Percentiles rank a stretch among this genome's conserved stretches.
Evolutionary conservation across 768 basidiomycete genomes (phyloP).

Genomic region (Suillus luteus): DNA sequence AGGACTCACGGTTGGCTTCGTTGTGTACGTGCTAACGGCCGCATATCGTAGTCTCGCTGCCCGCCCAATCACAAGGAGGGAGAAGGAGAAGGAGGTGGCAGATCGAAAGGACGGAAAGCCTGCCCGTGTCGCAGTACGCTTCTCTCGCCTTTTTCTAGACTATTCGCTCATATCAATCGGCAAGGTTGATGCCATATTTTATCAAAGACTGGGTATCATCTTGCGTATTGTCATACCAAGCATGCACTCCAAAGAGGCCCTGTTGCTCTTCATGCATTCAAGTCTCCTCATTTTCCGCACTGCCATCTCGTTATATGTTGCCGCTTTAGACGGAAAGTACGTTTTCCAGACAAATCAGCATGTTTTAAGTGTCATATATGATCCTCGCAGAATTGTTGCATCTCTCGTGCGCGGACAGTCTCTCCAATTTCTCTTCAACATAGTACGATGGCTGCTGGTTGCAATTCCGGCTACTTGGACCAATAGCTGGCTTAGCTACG

Average conservation of each 20-base stretch:
- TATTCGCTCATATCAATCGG: background rate
- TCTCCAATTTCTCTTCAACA: conserved; percentile 77
- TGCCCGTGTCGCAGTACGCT: conserved; percentile 68
- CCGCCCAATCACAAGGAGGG: conserved; percentile 34
- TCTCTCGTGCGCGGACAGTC: conserved; percentile 89
- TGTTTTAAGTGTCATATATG: conserved; percentile 9
- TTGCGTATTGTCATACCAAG: conserved; percentile 88
- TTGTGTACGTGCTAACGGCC: conserved; percentile 66
- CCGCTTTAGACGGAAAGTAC: conserved; percentile 88
- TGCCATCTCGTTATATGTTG: conserved; percentile 91
- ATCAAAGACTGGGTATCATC: conserved; percentile 73
- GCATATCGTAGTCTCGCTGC: conserved; percentile 62
- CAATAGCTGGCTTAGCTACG: conserved; percentile 89
- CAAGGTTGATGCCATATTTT: conserved; percentile 92
- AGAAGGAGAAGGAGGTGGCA: conserved; percentile 23
- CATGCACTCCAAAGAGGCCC: conserved; percentile 81
- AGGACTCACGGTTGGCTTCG: conserved; percentile 65
- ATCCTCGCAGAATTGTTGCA: conserved; percentile 76
- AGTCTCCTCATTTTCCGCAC: conserved; percentile 88
- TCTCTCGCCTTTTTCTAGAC: background rate
- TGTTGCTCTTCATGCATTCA: conserved; percentile 86
- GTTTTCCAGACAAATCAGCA: conserved; percentile 26
- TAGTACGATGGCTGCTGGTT: conserved; percentile 86
- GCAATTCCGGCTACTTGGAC: conserved; percentile 94
- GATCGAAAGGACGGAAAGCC: conserved; percentile 42